phyloP scores from a whole-genome alignment of 2,329 filamentous ascomycete species.

The Curvularia sp. region DNA sequence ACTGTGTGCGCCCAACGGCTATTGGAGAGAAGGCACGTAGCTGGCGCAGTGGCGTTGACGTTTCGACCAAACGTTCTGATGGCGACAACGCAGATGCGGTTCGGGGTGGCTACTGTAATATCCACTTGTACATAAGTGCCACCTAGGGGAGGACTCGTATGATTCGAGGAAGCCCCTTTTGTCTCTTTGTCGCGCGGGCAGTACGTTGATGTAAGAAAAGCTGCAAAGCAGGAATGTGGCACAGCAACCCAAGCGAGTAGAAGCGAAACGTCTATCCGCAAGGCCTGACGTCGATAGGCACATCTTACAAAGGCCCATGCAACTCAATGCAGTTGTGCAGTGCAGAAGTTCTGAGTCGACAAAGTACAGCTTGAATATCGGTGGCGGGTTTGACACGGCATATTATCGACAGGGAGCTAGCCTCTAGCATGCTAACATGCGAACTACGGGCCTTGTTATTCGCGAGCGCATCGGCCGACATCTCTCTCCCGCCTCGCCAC shows the following conservation, averaged over 20 bases:
- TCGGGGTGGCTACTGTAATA: slow-evolving; percentile 6
- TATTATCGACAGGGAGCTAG: slow-evolving; percentile 6
- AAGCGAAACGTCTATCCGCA: slow-evolving; percentile 2
- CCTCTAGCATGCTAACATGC: slow-evolving; percentile 7
- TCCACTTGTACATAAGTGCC: slow-evolving; percentile 1
- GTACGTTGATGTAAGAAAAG: not conserved
- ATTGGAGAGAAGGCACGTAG: not conserved
- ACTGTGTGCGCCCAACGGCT: not conserved
- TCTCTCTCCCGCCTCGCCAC: slow-evolving; percentile 1
- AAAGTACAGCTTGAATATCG: not conserved
- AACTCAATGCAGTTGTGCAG: not conserved
- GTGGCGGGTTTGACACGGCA: slow-evolving; percentile 8
- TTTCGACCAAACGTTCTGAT: slow-evolving; percentile 2
- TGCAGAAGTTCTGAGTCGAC: not conserved
- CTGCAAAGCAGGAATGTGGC: slow-evolving; percentile 3
- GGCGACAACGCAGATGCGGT: slow-evolving; percentile 10
- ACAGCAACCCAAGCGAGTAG: slow-evolving; percentile 7
- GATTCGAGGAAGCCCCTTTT: not conserved
- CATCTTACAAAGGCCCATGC: not conserved
- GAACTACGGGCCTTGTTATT: slow-evolving; percentile 1
- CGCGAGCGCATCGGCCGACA: slow-evolving; percentile 1
- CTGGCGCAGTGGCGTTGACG: slow-evolving; percentile 1
- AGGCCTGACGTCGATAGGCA: not conserved
- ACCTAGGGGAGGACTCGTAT: not conserved
- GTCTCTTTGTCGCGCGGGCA: not conserved